Evolutionary conservation across 768 basidiomycete species (phyloP).

Genomic region (Infundibulicybe gibba): DNA sequence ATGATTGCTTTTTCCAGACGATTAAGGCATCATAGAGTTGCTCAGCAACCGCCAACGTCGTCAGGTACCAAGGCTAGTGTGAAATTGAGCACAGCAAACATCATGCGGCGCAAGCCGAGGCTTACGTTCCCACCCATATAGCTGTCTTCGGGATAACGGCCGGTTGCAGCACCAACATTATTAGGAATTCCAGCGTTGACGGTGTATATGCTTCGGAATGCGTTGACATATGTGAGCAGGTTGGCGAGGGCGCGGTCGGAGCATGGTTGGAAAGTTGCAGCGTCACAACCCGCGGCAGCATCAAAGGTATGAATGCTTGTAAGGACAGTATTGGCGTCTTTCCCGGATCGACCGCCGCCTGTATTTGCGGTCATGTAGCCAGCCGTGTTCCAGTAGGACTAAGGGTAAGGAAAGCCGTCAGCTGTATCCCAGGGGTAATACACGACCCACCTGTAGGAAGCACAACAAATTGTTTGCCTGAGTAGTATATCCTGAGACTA

Average conservation of each 20-base stretch:
- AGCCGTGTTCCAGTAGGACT: slow-evolving; percentile 74
- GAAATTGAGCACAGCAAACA: slow-evolving; percentile 12
- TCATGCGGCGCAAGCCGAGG: slow-evolving; percentile 1
- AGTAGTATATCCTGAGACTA: slow-evolving; percentile 42
- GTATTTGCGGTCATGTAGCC: slow-evolving; percentile 75
- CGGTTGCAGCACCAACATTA: slow-evolving; percentile 63
- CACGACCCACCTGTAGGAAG: slow-evolving; percentile 69
- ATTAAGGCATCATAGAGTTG: slow-evolving; percentile 71
- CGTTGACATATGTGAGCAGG: slow-evolving; percentile 61
- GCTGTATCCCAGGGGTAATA: slow-evolving; percentile 57
- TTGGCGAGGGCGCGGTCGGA: slow-evolving; percentile 72
- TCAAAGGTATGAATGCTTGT: slow-evolving; percentile 79
- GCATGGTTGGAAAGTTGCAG: slow-evolving; percentile 73
- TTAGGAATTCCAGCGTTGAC: slow-evolving; percentile 58
- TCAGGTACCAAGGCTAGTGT: slow-evolving; percentile 71
- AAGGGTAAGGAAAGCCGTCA: slow-evolving; percentile 35
- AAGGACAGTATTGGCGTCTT: slow-evolving; percentile 71
- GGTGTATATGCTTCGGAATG: slow-evolving; percentile 63
- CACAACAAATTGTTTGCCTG: slow-evolving; percentile 68
- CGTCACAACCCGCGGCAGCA: slow-evolving; percentile 66
- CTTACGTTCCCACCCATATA: slow-evolving; percentile 72
- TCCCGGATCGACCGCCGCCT: slow-evolving; percentile 71
- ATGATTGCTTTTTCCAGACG: slow-evolving; percentile 55
- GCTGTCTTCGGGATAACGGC: slow-evolving; percentile 72
- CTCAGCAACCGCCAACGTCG: slow-evolving; percentile 68